Evolutionary conservation across 805 yeast genomes (phyloP), one percentile per base, ranked within the genome.

Genomic region (Ogataea neopini): DNA sequence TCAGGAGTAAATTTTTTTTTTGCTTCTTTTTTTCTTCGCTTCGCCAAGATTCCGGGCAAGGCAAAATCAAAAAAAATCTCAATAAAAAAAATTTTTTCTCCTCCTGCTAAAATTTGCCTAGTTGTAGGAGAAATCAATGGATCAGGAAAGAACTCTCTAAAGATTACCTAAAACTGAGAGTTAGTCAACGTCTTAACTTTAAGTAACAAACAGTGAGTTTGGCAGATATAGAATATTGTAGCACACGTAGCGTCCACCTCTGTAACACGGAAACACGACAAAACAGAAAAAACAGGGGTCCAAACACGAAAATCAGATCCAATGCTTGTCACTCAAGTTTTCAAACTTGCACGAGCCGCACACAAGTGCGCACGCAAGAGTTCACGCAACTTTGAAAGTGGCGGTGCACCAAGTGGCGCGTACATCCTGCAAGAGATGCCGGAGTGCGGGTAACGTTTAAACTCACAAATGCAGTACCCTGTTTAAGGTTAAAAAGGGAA

Each of bases 41-140:
- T 29, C 23, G 34, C 33, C 43, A 39, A 28, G 33, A 26, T 28
- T 39, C 19, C 23, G 43, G 32, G 37, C 44, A 41, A 39, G 42
- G 42, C 42, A 28, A 13, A 22, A 22, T 22, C 14, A 28, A 39
- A 34, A 34, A 19, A 34, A 34, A 34, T 17, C 17, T 19, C 18
- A 22, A 4, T 25, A 28, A 15, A 14, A 13, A 15, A 26, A 25
- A 5, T 25, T 38, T 38, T 30, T 6, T 39, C 23, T 10, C 14
- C 33, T 39, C 14, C 42, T 29, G 25, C 25, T 26, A 8, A 39
- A 25, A 9, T 39, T 25, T 39, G 26, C 15, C 19, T 8, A 28
- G 13, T 23, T 4, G 29, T 15, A 30, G 32, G 13, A 28, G 32
- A 28, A 28, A 10, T 28, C 5, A 28, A 22, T 22, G 25, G 8